These are phyloP conservation scores for Phenoliferia sp. DNA, from an alignment of 1,284 basidiomycete species.

Conservation along the genomic window DNA sequence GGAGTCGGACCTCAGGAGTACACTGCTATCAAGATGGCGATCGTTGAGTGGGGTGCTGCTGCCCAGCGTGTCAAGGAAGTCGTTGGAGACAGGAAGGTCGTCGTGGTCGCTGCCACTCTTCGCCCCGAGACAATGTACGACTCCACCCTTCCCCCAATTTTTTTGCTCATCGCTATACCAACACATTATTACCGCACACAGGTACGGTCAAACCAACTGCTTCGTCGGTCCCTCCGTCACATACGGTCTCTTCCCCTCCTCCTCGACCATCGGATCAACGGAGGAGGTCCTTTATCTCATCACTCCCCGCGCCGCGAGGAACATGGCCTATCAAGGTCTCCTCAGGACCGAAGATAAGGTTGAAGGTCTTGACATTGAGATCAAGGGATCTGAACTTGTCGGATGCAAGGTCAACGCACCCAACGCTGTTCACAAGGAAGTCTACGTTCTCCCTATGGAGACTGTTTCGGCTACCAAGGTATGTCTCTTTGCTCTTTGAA, in stretches of 20 bases:
- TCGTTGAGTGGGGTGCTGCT: conserved; percentile 65
- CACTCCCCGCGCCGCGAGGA: conserved; percentile 84
- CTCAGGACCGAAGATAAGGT: conserved; percentile 67
- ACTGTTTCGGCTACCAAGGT: conserved; percentile 89
- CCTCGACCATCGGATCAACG: conserved; percentile 53
- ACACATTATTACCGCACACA: conserved; percentile 39
- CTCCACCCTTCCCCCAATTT: conserved; percentile 19
- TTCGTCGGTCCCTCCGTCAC: conserved; percentile 89
- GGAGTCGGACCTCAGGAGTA: conserved; percentile 95
- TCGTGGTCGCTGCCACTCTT: conserved; percentile 89
- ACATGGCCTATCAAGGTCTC: conserved; percentile 92
- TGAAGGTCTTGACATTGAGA: conserved; percentile 63
- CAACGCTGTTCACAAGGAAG: conserved; percentile 70
- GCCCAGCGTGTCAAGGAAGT: conserved; percentile 57
- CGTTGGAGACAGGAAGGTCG: conserved; percentile 73
- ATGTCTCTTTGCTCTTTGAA: conserved; percentile 20
- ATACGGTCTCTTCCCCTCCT: conserved; percentile 81
- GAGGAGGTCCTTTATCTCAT: conserved; percentile 75
- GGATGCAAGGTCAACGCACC: conserved; percentile 91
- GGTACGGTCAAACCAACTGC: conserved; percentile 98
- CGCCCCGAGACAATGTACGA: conserved; percentile 93
- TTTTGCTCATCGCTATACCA: conserved; percentile 34
- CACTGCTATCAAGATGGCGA: conserved; percentile 92
- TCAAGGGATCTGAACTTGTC: conserved; percentile 73
- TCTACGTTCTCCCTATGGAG: conserved; percentile 98